Percentiles rank a stretch among this genome's conserved stretches.
phyloP scores from a whole-genome alignment of 345 rosid genomes.

The Bruguiera parviflora region DNA sequence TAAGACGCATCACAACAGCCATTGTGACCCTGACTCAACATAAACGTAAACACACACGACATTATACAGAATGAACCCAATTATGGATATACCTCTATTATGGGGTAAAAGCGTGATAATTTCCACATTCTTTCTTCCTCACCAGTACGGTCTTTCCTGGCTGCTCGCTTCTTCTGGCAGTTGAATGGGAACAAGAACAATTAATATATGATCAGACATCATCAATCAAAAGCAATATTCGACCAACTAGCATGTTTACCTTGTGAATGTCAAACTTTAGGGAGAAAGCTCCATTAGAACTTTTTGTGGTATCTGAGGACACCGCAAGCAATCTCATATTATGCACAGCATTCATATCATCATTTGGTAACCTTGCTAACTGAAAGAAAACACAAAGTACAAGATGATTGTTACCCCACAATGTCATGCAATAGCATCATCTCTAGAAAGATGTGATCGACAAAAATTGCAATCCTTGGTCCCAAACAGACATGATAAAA shows the following conservation, averaged over 20 bases:
- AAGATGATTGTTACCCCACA: not conserved
- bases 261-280: constrained; percentile 91
- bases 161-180: constrained; percentile 79
- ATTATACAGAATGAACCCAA: not conserved
- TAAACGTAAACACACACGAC: not conserved
- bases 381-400: constrained; percentile 33
- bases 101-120: constrained; percentile 88
- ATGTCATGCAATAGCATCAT: not conserved
- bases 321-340: constrained; percentile 87
- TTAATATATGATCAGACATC: constrained; percentile 11
- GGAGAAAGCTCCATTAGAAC: constrained; percentile 59
- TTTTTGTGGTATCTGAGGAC: constrained; percentile 66
- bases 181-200: constrained; percentile 10
- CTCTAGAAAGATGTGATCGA: constrained; percentile 3
- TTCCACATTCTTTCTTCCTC: constrained; percentile 81
- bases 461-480: not conserved
- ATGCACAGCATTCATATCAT: constrained; percentile 85
- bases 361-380: constrained; percentile 77
- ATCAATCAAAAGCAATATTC: constrained; percentile 10
- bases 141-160: constrained; percentile 75
- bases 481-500: constrained; percentile 1
- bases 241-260: constrained; percentile 38
- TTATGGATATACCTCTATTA: constrained; percentile 68
- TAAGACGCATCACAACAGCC: not conserved
- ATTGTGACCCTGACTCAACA: no score